phyloP scores from a whole-genome alignment of 108 stramenopile species.

The Schizochytrium sp. region DNA sequence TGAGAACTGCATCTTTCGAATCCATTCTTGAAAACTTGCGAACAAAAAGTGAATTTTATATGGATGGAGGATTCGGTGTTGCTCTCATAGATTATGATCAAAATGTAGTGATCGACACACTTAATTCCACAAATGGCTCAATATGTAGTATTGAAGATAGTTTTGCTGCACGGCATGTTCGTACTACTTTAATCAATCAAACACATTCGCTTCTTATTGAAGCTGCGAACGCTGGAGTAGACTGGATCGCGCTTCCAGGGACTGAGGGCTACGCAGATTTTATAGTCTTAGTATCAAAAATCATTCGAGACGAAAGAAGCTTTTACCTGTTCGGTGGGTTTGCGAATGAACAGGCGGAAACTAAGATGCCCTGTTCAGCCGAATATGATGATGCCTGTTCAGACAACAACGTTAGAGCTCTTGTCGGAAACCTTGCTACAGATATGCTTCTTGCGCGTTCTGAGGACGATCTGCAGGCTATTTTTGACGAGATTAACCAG shows the following conservation, averaged over 20 bases:
- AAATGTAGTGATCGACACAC: not conserved
- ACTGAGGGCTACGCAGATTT: not conserved
- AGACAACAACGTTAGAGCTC: not conserved
- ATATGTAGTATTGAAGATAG: not conserved
- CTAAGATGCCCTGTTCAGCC: not conserved
- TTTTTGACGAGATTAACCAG: not conserved
- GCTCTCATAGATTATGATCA: not conserved
- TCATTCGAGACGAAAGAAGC: not conserved
- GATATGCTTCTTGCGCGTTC: not conserved
- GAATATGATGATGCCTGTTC: not conserved
- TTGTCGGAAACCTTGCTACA: not conserved
- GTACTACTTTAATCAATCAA: not conserved
- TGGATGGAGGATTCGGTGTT: conserved; percentile 11
- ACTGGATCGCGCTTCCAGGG: not conserved
- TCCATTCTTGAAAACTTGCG: not conserved
- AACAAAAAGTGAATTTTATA: not conserved
- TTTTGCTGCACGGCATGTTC: not conserved
- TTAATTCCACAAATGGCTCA: not conserved
- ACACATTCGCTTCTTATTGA: not conserved
- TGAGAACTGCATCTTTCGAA: not conserved
- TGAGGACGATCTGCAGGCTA: not conserved
- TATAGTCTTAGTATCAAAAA: not conserved
- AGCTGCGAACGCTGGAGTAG: not conserved
- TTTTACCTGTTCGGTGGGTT: not conserved
- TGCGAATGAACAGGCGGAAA: not conserved